These are phyloP conservation scores for Colletotrichum cordylinicola DNA, from an alignment of 2,329 filamentous ascomycete genomes.

Conservation along the genomic window DNA sequence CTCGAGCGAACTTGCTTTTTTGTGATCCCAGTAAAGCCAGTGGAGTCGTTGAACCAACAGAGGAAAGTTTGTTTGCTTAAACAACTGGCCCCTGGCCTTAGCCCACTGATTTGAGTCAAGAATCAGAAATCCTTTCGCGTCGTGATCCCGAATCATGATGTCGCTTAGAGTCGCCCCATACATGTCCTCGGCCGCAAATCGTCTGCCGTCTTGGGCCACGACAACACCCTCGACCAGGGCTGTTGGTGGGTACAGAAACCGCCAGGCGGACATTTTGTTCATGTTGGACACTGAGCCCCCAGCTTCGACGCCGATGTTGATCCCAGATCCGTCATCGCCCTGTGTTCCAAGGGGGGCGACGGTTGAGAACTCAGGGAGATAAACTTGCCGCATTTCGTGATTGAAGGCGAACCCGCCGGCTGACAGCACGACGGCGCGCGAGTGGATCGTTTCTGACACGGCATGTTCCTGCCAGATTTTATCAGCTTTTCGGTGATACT, in stretches of 20 bases:
- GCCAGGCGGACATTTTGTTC: slow-evolving; percentile 11
- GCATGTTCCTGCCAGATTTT: background rate
- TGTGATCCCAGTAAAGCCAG: background rate
- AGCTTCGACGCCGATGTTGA: slow-evolving; percentile 4
- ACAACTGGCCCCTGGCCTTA: background rate
- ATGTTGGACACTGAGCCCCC: slow-evolving; percentile 9
- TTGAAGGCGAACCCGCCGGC: slow-evolving; percentile 19
- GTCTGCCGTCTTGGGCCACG: background rate
- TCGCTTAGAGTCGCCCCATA: slow-evolving; percentile 13
- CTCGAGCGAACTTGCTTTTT: slow-evolving; percentile 6
- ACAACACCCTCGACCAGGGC: slow-evolving; percentile 15
- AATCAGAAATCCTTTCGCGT: slow-evolving; percentile 11
- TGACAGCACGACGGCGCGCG: slow-evolving; percentile 6
- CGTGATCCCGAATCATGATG: background rate
- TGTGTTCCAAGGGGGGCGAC: background rate
- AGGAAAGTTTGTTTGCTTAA: slow-evolving; percentile 10
- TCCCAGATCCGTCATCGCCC: slow-evolving; percentile 19
- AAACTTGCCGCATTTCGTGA: background rate
- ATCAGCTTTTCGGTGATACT: background rate
- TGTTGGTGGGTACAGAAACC: slow-evolving; percentile 9
- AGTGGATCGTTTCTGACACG: background rate
- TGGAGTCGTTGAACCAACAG: background rate
- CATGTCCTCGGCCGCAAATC: background rate
- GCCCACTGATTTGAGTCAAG: slow-evolving; percentile 17
- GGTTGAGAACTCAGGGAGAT: background rate